Evolutionary conservation across 345 rosid species (phyloP), one percentile per base, ranked within the genome.

Genomic region (Citropsis articulata): DNA sequence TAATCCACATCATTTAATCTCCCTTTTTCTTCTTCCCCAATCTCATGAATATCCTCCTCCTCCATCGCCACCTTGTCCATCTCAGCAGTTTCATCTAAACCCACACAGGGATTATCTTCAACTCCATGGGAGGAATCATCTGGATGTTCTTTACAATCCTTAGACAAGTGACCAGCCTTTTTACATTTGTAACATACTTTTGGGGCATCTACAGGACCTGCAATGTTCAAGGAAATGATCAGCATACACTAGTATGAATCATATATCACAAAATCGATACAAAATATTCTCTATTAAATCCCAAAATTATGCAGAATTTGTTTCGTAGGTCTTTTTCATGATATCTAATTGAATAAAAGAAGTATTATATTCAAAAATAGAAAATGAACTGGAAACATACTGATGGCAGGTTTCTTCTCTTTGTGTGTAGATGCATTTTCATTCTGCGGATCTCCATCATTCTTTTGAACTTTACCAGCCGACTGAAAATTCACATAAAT

Each of bases 151-250:
- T 81, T 91, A 85, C 99, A 96, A 73, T 96, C 94, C 70, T 93
- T 89, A 35, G 98, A 87, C 33, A 96, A 89, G 83, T 96, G 99
- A 30, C 99, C 99, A 5, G 81, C 82, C 79, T 83, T 90, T 85
- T 96, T 96, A 81, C 99, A 96, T 82, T 87, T 91, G 69, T 96
- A 96, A 81, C 99, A 96, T 80, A 94, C 70, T 88, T 94, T 96
- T 63, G 82, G 89, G 64, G 91, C 95, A 84, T 89, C 93, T 53
- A 82, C 90, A 30, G 82, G 69, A 86, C 83, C 97, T 91, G 93
- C 85, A 69, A 82, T 55, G 78, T 71, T 76, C 38, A 73, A 72
- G 61, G 48, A 48, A 73, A 66, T 28, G 28, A 66, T 42, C 69
- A 31, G 12, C 9, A 53, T 28, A 4, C 71, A 66, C 19, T 33